Percentiles rank a stretch among this genome's conserved stretches.
Conservation (phyloP, 257 asterid genomes). For the Solanum pimpinellifolium region DNA sequence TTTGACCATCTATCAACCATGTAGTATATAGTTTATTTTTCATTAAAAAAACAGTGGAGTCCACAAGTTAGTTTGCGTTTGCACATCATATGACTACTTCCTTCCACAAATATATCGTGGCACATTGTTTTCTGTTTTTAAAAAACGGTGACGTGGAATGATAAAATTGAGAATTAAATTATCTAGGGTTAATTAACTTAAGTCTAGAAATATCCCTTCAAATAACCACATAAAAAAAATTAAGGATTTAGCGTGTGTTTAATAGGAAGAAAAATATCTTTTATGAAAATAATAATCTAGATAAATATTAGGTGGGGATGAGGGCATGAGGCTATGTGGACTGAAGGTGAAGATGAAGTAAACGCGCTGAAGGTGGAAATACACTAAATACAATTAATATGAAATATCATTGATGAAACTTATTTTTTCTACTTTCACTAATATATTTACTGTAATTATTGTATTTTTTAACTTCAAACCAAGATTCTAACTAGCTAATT, state of each 20-base stretch:
- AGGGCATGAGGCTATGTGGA: too few species aligned
- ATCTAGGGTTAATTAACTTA: background rate
- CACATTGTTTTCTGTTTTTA: background rate
- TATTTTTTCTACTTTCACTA: too few species aligned
- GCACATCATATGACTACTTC: background rate
- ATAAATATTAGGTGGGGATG: background rate
- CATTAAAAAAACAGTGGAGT: background rate
- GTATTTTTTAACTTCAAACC: background rate
- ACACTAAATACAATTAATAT: background rate
- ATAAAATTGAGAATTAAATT: background rate
- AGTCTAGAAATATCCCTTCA: background rate
- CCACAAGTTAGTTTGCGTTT: background rate
- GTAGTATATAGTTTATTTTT: background rate
- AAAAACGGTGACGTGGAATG: background rate
- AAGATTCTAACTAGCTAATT: background rate
- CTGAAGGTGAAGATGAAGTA: too few species aligned
- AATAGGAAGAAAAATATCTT: background rate
- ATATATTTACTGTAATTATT: too few species aligned
- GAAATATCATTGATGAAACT: background rate
- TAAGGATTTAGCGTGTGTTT: background rate
- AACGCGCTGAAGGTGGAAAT: too few species aligned
- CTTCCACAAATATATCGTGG: background rate
- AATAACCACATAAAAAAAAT: background rate
- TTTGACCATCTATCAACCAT: background rate
- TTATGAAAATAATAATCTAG: background rate